Base-by-base conservation (phyloP, 163 green algal genomes). In the Chloromonas sp. region DNA sequence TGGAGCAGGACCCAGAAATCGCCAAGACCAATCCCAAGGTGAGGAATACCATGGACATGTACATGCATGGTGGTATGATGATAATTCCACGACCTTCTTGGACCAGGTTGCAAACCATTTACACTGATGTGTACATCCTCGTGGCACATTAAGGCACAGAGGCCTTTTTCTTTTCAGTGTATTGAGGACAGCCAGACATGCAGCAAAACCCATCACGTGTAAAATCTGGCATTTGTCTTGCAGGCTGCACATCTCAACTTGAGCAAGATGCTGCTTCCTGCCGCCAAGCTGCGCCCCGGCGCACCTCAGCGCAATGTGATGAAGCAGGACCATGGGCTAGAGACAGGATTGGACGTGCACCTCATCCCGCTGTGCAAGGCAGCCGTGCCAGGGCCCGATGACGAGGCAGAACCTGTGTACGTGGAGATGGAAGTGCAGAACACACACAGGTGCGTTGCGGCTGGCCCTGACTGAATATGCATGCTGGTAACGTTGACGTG, bases 321-420 rank as follows among this genome's bases (percentile, higher is more conserved):
- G 78, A 91, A 91, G 83, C 91, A 93, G 81, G 93, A 98, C 87
- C 96, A 98, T 88, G 94, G 90, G 0, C 92, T 98, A 85, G 93
- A 97, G 80, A 86, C 90, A 0, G 91, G 91, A 0, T 89, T 98
- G 78, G 95, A 98, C 86, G 85, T 94, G 71, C 82, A 94, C 83
- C 94, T 98, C 77, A 95, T 98, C 84, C 88, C 92, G 58, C 85
- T 89, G 8, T 95, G 92, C 87, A 89, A 89, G 84, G 88, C 91
- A 0, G 91, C 92, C 15, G 88, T 97, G 83, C 84, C 87, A 3
- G 86, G 89, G 78, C 80, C 90, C 15, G 60, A 83, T n/a, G 83
- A 14, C n/a, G 70, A 83, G 1, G 70, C 85, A 2, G 90, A 96
- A 85, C 88, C 91, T 1, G 92, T 96, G 58, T 94, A 95, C 83